Conservation (phyloP, 768 basidiomycete species). For the Guyanaporus albipodus region DNA sequence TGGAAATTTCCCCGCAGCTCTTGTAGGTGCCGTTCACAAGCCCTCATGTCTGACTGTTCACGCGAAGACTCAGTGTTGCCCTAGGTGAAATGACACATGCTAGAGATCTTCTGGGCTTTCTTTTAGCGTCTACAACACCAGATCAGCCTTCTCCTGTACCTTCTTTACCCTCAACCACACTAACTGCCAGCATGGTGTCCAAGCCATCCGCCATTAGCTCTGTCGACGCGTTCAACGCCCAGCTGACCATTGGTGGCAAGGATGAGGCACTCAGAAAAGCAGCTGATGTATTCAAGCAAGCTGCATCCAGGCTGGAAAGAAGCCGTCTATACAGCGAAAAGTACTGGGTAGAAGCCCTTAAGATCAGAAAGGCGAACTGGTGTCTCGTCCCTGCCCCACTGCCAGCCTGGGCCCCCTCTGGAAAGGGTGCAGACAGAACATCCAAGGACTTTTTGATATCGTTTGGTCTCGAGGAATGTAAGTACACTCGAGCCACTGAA, state of each 20-base stretch:
- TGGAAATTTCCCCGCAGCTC: conserved; percentile 65
- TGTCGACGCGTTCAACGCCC: conserved; percentile 67
- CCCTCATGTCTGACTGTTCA: conserved; percentile 10
- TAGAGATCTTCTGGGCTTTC: conserved; percentile 59
- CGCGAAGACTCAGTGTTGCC: conserved; percentile 48
- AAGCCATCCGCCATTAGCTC: conserved; percentile 65
- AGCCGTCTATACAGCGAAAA: conserved; percentile 58
- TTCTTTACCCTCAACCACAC: conserved; percentile 30
- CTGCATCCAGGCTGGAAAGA: conserved; percentile 66
- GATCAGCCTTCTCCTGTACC: conserved; percentile 31
- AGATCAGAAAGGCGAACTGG: conserved; percentile 76
- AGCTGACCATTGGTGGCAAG: conserved; percentile 72
- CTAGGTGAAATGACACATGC: conserved; percentile 79
- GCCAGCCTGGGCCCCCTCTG: conserved; percentile 62
- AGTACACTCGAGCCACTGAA: conserved; percentile 24
- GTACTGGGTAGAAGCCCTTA: conserved; percentile 82
- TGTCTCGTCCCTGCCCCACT: conserved; percentile 75
- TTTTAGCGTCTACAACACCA: conserved; percentile 44
- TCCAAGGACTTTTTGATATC: conserved; percentile 79
- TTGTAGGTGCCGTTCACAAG: conserved; percentile 48
- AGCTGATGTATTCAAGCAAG: conserved; percentile 62
- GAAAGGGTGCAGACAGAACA: conserved; percentile 76
- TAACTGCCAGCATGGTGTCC: conserved; percentile 62
- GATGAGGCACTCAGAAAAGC: conserved; percentile 77
- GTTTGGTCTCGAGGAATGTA: conserved; percentile 80